These are phyloP conservation scores for Emydomyces testavorans DNA, from an alignment of 2,329 filamentous ascomycete genomes.

Conservation along the genomic window DNA sequence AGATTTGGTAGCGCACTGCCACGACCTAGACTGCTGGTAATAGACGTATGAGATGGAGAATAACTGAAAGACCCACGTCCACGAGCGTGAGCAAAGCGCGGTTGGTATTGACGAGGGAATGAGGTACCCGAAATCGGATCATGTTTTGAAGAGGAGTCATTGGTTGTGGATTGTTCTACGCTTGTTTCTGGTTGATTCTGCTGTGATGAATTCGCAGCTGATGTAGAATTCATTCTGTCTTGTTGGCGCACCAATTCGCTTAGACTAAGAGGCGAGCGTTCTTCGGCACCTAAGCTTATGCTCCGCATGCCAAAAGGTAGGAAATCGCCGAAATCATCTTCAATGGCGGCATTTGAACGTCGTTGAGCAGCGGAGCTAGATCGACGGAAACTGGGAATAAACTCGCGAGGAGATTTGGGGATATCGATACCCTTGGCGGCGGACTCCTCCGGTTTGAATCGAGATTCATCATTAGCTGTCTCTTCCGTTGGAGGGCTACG, in stretches of 20 bases:
- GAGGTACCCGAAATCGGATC: background rate
- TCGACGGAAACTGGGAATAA: constrained; percentile 32
- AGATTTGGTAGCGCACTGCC: constrained; percentile 25
- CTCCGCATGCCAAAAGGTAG: constrained; percentile 38
- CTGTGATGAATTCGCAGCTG: constrained; percentile 17
- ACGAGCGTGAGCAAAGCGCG: constrained; percentile 29
- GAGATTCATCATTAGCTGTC: constrained; percentile 27
- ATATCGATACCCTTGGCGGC: constrained; percentile 39
- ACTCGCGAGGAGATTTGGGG: constrained; percentile 37
- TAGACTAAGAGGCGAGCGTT: constrained; percentile 25
- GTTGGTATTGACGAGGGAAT: constrained; percentile 23
- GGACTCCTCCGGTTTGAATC: constrained; percentile 25
- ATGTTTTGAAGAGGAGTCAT: constrained; percentile 1
- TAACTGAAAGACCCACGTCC: constrained; percentile 30
- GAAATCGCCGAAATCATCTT: constrained; percentile 36
- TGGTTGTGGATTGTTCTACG: constrained; percentile 13
- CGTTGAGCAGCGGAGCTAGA: constrained; percentile 37
- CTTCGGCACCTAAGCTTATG: constrained; percentile 37
- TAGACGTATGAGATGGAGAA: constrained; percentile 31
- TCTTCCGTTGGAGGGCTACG: constrained; percentile 28
- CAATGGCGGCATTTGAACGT: constrained; percentile 23
- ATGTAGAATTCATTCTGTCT: constrained; percentile 13
- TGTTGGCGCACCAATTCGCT: constrained; percentile 27
- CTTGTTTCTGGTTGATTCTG: constrained; percentile 19
- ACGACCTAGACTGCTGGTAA: constrained; percentile 32